Base-by-base conservation (phyloP, 805 yeast genomes). In the Saturnispora besseyi region DNA sequence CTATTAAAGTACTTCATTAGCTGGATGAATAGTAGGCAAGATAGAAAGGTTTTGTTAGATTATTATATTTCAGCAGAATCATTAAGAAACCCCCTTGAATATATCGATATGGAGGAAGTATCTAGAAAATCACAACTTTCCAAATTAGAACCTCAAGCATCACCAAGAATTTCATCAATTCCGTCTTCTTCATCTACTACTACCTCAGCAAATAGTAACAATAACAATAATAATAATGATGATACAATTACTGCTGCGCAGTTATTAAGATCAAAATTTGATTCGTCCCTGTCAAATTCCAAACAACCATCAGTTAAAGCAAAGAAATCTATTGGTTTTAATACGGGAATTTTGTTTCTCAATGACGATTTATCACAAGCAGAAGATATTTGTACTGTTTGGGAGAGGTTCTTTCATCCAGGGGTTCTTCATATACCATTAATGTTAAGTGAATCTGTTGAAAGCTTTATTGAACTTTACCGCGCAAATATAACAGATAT, bases 81-180 rank as follows among this genome's bases (percentile, higher is more conserved):
- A 0, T 73, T 87, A 36, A 78, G 80, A 57, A 84, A 84, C 45
- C 96, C 96, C 0, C 63, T 89, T 15, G 87, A 81, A 53, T 55
- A 52, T 24, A 52, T 51, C 40, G 45, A 36, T 45, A 44, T 45
- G 48, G 51, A 49, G 22, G 18, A 8, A n/a, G 29, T 38, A 4
- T 30, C 34, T 3, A 26, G 5, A 12, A 40, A 30, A 12, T 15
- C 11, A 2, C 12, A 18, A 3, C 8, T 22, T 18, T n/a, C 13
- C 5, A 33, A 21, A 26, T 5, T 22, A 22, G 58, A 65, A 12
- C 57, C 61, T 11, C 62, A 62, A 15, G 22, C n/a, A 5, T 10
- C 45, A 28, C 5, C 26, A 28, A 12, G 30, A 22, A 12, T 30
- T 18, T 37, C n/a, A 6, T 9, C 34, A 13, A 12, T 22, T 2